Base-by-base conservation (phyloP, 371 early-diverging fungal species). In the Lichtheimia ramosa region DNA sequence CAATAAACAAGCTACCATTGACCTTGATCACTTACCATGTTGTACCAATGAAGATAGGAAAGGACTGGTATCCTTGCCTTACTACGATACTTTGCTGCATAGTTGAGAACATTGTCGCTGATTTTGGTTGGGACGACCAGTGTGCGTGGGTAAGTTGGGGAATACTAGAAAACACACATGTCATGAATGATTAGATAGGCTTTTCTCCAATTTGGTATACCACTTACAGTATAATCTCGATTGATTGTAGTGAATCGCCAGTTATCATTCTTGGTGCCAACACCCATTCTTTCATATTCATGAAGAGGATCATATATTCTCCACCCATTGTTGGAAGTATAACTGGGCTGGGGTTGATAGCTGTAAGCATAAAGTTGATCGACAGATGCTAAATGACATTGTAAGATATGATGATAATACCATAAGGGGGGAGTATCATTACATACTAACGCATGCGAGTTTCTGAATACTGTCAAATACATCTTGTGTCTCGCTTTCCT, bases 51-150 rank as follows among this genome's bases (percentile, higher is more conserved):
- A 27, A 95, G 65, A 74, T 96, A 97, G 49, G 90, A 89, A 25
- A 98, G 72, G 3, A 88, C 93, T 3, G 98, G 98, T 50, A 98
- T 87, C 41, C 98, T 81, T 4, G 81, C 82, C 72, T 95, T 96
- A 75, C 94, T 93, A 61, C 98, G 84, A 64, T 95, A 95, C 72
- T 90, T 91, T 15, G 88, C 91, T 13, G 96, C 96, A 71, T 97
- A 89, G 34, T 85, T 87, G 55, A 98, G 68, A 8, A 91, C 91
- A 40, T 87, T 88, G 71, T 98, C 98, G 66, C 92, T 94, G 55
- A 98, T 94, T 61, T 84, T 88, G 5, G 79, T 56, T 3, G 98
- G 98, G 5, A 97, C 96, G 0, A 85, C 93, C 34, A 98, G 71
- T 1, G 83, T 63, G 2, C 83, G 67, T 14, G 98, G 97, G 67